Conservation (phyloP, 495 filamentous ascomycete species). For the Aspergillus bertholletiae region DNA sequence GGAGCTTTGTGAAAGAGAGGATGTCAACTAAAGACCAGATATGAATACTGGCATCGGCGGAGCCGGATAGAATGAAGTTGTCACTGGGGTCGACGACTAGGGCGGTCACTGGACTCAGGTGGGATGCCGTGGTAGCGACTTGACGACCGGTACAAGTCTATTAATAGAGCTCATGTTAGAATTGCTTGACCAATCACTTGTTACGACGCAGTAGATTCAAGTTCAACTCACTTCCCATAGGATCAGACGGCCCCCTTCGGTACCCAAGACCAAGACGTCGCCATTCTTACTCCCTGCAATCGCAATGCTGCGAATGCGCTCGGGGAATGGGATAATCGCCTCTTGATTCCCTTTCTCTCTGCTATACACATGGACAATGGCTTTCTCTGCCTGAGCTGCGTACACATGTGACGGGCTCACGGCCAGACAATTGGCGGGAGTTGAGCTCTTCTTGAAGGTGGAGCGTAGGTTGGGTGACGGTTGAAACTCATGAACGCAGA, state of each 20-base stretch:
- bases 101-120: slow-evolving; percentile 80
- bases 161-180: background rate
- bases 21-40: slow-evolving; percentile 81
- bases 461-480: slow-evolving; percentile 65
- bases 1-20: slow-evolving; percentile 57
- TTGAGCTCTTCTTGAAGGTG: slow-evolving; percentile 91
- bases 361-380: slow-evolving; percentile 86
- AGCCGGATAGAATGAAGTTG: slow-evolving; percentile 81
- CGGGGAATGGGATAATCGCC: slow-evolving; percentile 77
- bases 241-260: slow-evolving; percentile 78
- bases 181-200: background rate
- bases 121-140: slow-evolving; percentile 79
- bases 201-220: background rate
- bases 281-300: slow-evolving; percentile 58
- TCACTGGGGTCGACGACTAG: slow-evolving; percentile 68
- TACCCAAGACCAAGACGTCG: slow-evolving; percentile 75
- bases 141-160: slow-evolving; percentile 83
- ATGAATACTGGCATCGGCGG: slow-evolving; percentile 82
- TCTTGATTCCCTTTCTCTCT: slow-evolving; percentile 81
- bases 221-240: slow-evolving; percentile 78
- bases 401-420: slow-evolving; percentile 83
- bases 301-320: slow-evolving; percentile 72
- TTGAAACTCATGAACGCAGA: slow-evolving; percentile 80
- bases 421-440: slow-evolving; percentile 71
- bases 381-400: slow-evolving; percentile 85